These are phyloP conservation scores for Penicillium sp. DNA, from an alignment of 2,329 filamentous ascomycete genomes.

Conservation along the genomic window DNA sequence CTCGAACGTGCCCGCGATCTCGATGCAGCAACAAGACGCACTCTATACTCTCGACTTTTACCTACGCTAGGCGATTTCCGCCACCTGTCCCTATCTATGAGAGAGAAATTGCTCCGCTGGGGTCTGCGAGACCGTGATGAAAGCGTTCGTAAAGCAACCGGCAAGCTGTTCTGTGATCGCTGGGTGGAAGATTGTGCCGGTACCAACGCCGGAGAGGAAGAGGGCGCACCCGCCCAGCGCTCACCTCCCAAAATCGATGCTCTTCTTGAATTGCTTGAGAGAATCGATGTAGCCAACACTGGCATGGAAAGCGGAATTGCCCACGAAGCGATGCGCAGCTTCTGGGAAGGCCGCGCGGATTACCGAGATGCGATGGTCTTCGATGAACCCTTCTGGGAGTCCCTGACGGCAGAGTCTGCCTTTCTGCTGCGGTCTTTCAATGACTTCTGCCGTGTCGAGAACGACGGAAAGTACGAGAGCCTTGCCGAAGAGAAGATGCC, in stretches of 20 bases:
- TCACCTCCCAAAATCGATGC: slow-evolving; percentile 74
- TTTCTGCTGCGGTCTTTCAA: slow-evolving; percentile 94
- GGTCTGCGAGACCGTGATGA: slow-evolving; percentile 92
- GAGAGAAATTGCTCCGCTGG: slow-evolving; percentile 94
- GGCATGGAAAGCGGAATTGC: slow-evolving; percentile 88
- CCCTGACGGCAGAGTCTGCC: slow-evolving; percentile 71
- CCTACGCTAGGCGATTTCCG: slow-evolving; percentile 92
- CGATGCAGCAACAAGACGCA: slow-evolving; percentile 78
- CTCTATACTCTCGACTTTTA: slow-evolving; percentile 82
- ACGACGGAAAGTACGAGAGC: slow-evolving; percentile 71
- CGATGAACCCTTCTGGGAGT: slow-evolving; percentile 49
- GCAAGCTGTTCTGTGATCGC: slow-evolving; percentile 85
- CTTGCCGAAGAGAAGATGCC: slow-evolving; percentile 91
- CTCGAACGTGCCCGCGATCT: slow-evolving; percentile 88
- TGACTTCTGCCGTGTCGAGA: slow-evolving; percentile 78
- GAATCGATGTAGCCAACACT: slow-evolving; percentile 89
- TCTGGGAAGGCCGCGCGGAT: slow-evolving; percentile 85
- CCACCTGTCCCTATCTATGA: slow-evolving; percentile 87
- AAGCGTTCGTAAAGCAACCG: slow-evolving; percentile 87
- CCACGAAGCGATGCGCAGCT: slow-evolving; percentile 89
- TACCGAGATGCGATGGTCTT: slow-evolving; percentile 49
- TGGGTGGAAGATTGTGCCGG: slow-evolving; percentile 96
- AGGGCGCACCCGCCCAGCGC: slow-evolving; percentile 49
- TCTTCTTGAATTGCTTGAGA: slow-evolving; percentile 84
- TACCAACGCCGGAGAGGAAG: slow-evolving; percentile 59